Conservation (phyloP, 1,139 yeast genomes). For the Tardiomyces depauwii region DNA sequence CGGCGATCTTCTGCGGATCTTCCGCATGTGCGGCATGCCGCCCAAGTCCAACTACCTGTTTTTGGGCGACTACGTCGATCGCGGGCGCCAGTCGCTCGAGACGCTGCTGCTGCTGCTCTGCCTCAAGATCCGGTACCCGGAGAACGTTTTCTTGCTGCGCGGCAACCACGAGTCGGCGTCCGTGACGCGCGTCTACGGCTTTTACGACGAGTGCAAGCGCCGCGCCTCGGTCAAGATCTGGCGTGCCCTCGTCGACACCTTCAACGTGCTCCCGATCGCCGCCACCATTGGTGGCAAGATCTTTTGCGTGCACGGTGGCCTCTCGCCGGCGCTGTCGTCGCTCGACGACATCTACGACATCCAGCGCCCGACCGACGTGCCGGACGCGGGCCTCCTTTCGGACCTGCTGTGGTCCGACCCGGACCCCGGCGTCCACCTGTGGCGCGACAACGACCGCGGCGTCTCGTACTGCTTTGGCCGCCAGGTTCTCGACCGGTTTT, state of each 20-base stretch:
- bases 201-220: conserved; percentile 88
- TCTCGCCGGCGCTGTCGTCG: conserved; percentile 63
- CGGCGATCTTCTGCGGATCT: conserved; percentile 75
- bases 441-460: conserved; percentile 87
- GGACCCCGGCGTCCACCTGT: conserved; percentile 58
- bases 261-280: conserved; percentile 79
- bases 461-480: conserved; percentile 96
- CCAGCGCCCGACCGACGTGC: conserved; percentile 55
- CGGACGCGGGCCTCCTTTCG: conserved; percentile 91
- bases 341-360: conserved; percentile 62
- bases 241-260: conserved; percentile 76
- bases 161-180: conserved; percentile 97
- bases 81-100: conserved; percentile 98
- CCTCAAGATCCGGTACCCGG: conserved; percentile 72
- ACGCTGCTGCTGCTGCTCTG: conserved; percentile 76
- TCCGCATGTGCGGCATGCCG: conserved; percentile 62
- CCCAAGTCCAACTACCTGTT: conserved; percentile 63
- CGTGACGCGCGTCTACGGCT: conserved; percentile 95
- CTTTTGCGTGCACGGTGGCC: conserved; percentile 91
- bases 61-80: conserved; percentile 96
- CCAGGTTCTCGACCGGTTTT: conserved; percentile 73
- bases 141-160: conserved; percentile 62
- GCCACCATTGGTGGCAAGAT: conserved; percentile 67
- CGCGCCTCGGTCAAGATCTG: conserved; percentile 68
- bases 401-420: conserved; percentile 98